Percentiles rank a stretch among this genome's conserved stretches.
These are phyloP conservation scores for Neophaeococcomyces aloes DNA, from an alignment of 2,329 filamentous ascomycete genomes.

Conservation along the genomic window DNA sequence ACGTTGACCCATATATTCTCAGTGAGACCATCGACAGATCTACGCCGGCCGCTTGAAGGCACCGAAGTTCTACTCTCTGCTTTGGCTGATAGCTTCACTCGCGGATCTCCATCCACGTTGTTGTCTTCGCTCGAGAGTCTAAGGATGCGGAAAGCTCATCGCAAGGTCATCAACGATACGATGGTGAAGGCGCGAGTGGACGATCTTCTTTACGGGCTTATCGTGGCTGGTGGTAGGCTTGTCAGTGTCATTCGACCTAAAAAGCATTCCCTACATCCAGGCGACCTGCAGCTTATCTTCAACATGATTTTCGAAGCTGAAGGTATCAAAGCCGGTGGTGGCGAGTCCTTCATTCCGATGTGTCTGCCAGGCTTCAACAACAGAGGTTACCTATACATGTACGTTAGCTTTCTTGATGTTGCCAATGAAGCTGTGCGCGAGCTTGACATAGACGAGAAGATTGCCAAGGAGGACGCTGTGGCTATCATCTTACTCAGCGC, in stretches of 20 bases:
- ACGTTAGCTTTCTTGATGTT: conserved; percentile 83
- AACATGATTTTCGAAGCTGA: conserved; percentile 98
- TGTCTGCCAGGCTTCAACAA: conserved; percentile 97
- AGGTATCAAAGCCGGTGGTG: conserved; percentile 79
- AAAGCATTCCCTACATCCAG: conserved; percentile 88
- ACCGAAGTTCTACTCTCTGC: conserved; percentile 87
- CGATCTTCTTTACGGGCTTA: conserved; percentile 78
- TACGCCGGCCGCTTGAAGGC: conserved; percentile 78
- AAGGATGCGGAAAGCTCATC: conserved; percentile 79
- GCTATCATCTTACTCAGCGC: conserved; percentile 87
- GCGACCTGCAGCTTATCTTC: conserved; percentile 91
- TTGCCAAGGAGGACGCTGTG: conserved; percentile 56
- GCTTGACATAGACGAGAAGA: conserved; percentile 30
- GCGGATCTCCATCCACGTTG: conserved; percentile 77
- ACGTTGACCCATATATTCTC: conserved; percentile 78
- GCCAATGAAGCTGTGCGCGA: conserved; percentile 38
- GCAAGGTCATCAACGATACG: conserved; percentile 74
- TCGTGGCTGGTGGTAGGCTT: conserved; percentile 83
- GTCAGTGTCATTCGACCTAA: conserved; percentile 92
- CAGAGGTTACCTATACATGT: conserved; percentile 95
- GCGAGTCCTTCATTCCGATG: conserved; percentile 94
- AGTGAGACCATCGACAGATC: conserved; percentile 82
- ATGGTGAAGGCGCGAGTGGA: conserved; percentile 68
- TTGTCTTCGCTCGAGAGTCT: conserved; percentile 87
- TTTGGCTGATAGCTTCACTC: conserved; percentile 86